Conservation (phyloP, 192 early-diverging fungal genomes). For the Funneliformis geosporum region DNA sequence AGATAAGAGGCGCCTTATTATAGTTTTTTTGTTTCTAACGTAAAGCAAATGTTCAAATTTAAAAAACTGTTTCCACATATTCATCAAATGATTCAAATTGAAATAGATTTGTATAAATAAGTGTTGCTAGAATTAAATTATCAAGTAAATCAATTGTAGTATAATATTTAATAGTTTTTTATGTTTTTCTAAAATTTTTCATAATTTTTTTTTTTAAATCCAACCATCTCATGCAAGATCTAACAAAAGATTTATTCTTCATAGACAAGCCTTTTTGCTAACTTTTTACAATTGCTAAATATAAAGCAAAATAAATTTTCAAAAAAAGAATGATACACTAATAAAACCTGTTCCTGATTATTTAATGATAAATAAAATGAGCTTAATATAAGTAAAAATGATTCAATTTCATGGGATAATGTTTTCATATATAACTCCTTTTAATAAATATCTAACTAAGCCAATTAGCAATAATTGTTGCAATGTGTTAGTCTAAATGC, state of each 20-base stretch:
- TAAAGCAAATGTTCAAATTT: background rate
- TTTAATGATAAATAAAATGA: conserved; percentile 4
- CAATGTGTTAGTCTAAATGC: no score
- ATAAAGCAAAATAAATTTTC: background rate
- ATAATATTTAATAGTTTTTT: conserved; percentile 14
- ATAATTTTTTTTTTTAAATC: background rate
- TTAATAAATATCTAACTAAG: no score
- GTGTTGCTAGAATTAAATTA: conserved; percentile 1
- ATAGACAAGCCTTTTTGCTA: background rate
- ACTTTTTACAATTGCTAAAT: background rate
- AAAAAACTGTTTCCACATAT: background rate
- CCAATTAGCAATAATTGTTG: no score
- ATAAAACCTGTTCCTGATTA: background rate
- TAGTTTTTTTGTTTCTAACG: background rate
- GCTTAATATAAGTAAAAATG: background rate
- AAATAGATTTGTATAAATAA: no score
- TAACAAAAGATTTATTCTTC: background rate
- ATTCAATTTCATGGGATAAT: background rate
- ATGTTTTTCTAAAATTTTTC: background rate
- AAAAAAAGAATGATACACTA: conserved; percentile 10
- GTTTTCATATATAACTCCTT: background rate
- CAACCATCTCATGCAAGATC: background rate
- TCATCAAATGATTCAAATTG: background rate
- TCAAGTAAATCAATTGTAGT: background rate
- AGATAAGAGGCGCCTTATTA: no score